Evolutionary conservation across 768 basidiomycete species (phyloP).

Genomic region (Xerocomellus amylosporus): DNA sequence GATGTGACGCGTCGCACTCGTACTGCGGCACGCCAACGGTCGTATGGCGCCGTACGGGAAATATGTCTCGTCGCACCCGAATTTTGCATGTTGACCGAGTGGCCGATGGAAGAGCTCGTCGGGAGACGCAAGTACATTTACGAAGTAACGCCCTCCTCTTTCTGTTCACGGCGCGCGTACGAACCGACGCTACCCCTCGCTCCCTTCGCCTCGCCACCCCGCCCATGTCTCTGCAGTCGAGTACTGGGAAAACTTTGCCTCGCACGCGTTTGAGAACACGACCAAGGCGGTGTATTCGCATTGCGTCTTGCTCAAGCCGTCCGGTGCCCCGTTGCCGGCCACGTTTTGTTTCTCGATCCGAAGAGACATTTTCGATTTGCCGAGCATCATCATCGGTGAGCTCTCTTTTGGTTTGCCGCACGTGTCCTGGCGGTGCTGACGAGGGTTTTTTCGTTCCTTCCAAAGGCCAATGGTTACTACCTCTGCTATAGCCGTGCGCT

Average conservation of each 20-base stretch:
- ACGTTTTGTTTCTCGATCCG: slow-evolving; percentile 97
- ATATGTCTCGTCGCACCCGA: slow-evolving; percentile 96
- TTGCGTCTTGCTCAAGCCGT: slow-evolving; percentile 83
- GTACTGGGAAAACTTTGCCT: slow-evolving; percentile 96
- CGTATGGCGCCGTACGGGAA: slow-evolving; percentile 97
- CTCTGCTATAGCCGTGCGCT: slow-evolving; percentile 52
- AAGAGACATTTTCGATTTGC: slow-evolving; percentile 87
- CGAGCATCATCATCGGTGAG: slow-evolving; percentile 84
- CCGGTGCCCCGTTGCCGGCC: slow-evolving; percentile 80
- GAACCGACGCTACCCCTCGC: slow-evolving; percentile 7
- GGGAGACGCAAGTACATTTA: slow-evolving; percentile 49
- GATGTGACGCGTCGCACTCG: slow-evolving; percentile 37
- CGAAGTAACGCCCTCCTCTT: slow-evolving; percentile 33
- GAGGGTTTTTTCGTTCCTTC: too few species aligned
- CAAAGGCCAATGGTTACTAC: slow-evolving; percentile 86
- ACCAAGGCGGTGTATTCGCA: slow-evolving; percentile 94
- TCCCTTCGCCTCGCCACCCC: background rate
- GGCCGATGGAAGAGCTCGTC: slow-evolving; percentile 80
- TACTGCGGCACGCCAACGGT: slow-evolving; percentile 97
- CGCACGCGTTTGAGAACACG: slow-evolving; percentile 96
- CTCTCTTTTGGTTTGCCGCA: too few species aligned
- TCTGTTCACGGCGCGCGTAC: slow-evolving; percentile 16
- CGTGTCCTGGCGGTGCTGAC: too few species aligned
- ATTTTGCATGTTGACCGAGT: slow-evolving; percentile 92
- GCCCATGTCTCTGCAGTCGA: slow-evolving; percentile 49